Evolutionary conservation across 345 rosid genomes (phyloP), one percentile per base, ranked within the genome.

Genomic region (Trapa bicornis): DNA sequence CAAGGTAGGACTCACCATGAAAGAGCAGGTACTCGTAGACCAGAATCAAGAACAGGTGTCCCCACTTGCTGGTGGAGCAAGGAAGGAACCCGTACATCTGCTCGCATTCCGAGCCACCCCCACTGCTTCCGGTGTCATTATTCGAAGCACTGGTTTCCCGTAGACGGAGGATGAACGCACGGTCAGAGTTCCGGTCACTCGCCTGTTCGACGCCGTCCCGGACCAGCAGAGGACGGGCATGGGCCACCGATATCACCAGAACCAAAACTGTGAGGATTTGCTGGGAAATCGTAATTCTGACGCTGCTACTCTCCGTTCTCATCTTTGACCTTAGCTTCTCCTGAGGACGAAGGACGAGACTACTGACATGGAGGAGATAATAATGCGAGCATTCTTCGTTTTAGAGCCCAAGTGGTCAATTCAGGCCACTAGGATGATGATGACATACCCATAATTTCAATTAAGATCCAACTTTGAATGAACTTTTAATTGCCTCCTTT

Each of bases 71-170:
- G 41, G 66, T 58, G 17, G 79, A 72, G 65, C 79, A 76, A 35
- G 79, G 79, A 68, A 76, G 47, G 65, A 76, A 76, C 11, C 79
- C 79, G 37, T 76, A 76, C 73, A 76, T 61, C 68, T 76, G 75
- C 65, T 61, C 65, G 33, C 79, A 76, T 22, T 13, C 62, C 39
- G 68, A 63, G 0, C 7, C 29, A 9, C 60, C 69, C 29, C 56
- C 3, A 47, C 17, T 22, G 29, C 29, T 22, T 22, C 29, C n/a
- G 22, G 33, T 13, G 14, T 50, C 35, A 22, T 54, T 54, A 54
- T 22, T 22, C 29, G 29, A 10, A 5, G 13, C 36, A 29, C 29
- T 61, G 14, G 52, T 22, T 48, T 45, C 39, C 64, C 0, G 15
- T 17, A 32, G 47, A 2, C 33, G 13, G 1, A 43, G 47, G 17